Base-by-base conservation (phyloP, 805 yeast genomes). In the Yueomyces sinensis region DNA sequence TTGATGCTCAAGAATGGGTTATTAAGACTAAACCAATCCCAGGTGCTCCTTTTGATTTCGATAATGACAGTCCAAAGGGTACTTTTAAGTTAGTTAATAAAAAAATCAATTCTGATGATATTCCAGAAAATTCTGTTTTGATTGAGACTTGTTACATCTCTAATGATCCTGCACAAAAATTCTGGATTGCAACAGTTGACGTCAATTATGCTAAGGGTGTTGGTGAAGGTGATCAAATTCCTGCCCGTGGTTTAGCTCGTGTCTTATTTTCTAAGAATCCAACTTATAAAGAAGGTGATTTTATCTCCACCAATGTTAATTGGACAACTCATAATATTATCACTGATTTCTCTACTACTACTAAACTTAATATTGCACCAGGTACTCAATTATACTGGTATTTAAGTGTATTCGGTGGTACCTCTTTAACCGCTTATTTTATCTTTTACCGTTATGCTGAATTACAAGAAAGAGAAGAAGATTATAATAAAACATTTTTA, bases 141-240 rank as follows among this genome's bases (percentile, higher is more conserved):
- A 52, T 71, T n/a, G 66, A 72, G 47, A 47, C 60, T 2, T 41
- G 65, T 30, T 66, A 62, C 39, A 40, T 73, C 9, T 70, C 79
- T 17, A 69, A 74, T 43, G 80, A 74, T 47, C 80, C 81, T 13
- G 71, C 78, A 14, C 76, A 72, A 45, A 71, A 75, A 50, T 62
- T 63, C 32, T 71, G 78, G 74, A 72, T 72, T 39, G 42, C 59
- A 2, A 44, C 56, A 13, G 40, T 41, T 15, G 56, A 49, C 32
- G 41, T 45, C 36, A 52, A 59, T 32, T 54, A 55, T 40, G 45
- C 52, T 5, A 45, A 45, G 29, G 52, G 53, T 15, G 45, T 49
- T 4, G 67, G 71, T 20, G 51, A 65, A 9, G 50, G 56, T 19
- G 57, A 59, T 32, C 68, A 68, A 15, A 67, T 71, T 16, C 58